phyloP scores from a whole-genome alignment of 1,284 basidiomycete genomes.

The Ganoderma meredithae region DNA sequence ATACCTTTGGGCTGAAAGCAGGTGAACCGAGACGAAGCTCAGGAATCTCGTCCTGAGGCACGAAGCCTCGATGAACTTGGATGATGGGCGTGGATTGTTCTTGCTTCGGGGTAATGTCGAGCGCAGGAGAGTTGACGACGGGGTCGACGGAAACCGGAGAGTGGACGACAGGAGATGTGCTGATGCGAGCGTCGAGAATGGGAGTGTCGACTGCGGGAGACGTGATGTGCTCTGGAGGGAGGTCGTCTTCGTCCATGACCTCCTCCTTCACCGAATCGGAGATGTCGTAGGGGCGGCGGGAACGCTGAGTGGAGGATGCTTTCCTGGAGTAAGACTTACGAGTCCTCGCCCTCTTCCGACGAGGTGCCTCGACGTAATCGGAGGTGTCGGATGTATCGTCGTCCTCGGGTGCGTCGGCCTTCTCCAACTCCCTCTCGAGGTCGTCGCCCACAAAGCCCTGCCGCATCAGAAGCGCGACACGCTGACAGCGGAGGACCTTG shows the following conservation, averaged over 20 bases:
- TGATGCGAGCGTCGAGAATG: neutral
- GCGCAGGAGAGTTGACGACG: neutral
- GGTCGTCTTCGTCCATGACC: neutral
- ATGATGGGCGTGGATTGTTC: neutral
- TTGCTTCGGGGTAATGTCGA: neutral
- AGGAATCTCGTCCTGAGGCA: slow-evolving; percentile 50
- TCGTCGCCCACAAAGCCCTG: slow-evolving; percentile 49
- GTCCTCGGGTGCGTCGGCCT: slow-evolving; percentile 18
- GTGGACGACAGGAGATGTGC: neutral
- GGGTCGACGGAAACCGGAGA: neutral
- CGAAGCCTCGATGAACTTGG: slow-evolving; percentile 38
- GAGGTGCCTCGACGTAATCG: slow-evolving; percentile 19
- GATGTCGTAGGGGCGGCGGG: slow-evolving; percentile 9
- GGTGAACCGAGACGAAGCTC: slow-evolving; percentile 42
- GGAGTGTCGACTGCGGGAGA: neutral
- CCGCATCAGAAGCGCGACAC: slow-evolving; percentile 51
- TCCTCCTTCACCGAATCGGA: slow-evolving; percentile 7
- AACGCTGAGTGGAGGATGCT: slow-evolving; percentile 9
- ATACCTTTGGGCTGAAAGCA: slow-evolving; percentile 12
- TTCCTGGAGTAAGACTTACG: slow-evolving; percentile 14
- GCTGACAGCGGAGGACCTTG: slow-evolving; percentile 48
- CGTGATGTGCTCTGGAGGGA: neutral
- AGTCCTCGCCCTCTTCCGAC: slow-evolving; percentile 14
- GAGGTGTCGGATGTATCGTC: slow-evolving; percentile 19
- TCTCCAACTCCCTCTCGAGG: slow-evolving; percentile 42